Percentiles rank a stretch among this genome's conserved stretches.
Evolutionary conservation across 169 alveolate species (phyloP).

Genomic region (Ichthyophthirius multifiliis): DNA sequence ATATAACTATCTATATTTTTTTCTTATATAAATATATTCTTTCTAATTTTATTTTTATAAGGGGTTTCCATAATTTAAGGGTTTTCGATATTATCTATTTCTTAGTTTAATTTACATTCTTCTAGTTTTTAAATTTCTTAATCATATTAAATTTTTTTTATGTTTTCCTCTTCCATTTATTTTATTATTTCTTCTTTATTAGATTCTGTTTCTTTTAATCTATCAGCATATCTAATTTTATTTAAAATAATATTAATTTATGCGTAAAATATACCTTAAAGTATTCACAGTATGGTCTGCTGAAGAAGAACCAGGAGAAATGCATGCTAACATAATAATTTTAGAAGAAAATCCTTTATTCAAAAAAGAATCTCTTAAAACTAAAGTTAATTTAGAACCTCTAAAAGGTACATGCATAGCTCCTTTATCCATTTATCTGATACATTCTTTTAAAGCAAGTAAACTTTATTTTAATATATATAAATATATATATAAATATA

Average conservation of each 20-base stretch:
- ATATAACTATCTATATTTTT: no score
- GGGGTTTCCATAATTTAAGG: no score
- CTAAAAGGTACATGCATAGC: conserved; percentile 84
- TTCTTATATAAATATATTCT: no score
- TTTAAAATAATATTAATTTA: not conserved
- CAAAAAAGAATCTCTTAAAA: conserved; percentile 81
- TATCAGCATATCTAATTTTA: not conserved
- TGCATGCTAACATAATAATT: conserved; percentile 84
- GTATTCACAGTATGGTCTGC: conserved; percentile 86
- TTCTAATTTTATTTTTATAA: no score
- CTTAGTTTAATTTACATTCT: no score
- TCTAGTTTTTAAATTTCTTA: no score
- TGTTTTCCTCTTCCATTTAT: no score
- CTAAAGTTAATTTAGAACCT: conserved; percentile 76
- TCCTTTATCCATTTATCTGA: conserved; percentile 74
- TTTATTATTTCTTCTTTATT: no score
- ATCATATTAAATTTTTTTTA: no score
- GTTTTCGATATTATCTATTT: no score
- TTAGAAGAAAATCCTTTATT: conserved; percentile 52
- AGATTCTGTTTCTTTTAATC: not conserved
- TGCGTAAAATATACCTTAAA: conserved; percentile 57
- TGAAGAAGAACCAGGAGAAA: conserved; percentile 80
- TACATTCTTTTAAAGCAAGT: conserved; percentile 71
- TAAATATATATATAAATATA: no score
- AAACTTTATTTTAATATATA: not conserved